Base-by-base conservation (phyloP, 2,329 filamentous ascomycete species). In the Fusarium compactum region DNA sequence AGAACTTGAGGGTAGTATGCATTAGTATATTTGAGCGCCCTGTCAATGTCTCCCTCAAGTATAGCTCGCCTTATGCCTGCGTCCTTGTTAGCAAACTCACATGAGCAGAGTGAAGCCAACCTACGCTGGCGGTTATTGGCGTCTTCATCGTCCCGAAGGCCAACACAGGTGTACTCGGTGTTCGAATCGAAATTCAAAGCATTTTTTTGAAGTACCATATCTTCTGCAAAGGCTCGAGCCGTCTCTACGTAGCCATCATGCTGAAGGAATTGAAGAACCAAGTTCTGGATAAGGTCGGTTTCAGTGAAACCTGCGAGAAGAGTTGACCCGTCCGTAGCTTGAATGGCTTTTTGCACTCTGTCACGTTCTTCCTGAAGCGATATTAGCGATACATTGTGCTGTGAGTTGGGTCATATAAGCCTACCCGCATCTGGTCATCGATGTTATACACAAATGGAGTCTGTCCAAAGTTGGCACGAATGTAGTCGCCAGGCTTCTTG, bases 161-260 rank as follows among this genome's bases (percentile, higher is more conserved):
- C 90, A 67, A 92, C 86, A 48, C 84, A 74, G 83, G 85, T 65
- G 88, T 82, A n/a, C 83, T 79, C 30, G 84, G 78, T 50, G 24
- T 80, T 79, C 40, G 87, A 80, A 58, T 89, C 87, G 45, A 88
- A 84, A 67, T 87, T 87, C 59, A 97, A 81, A 11, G 92, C 90
- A 74, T 87, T 84, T 74, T 92, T 91, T 78, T 97, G 93, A 18
- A 87, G 83, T 57, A 89, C 87, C 27, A 97, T 89, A 76, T 98
- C 95, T 73, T 91, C 86, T 6, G 92, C 90, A 83, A 99, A 98
- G 1, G 93, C 94, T 69, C 91, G 89, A 11, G 95, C 95, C 1
- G 95, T 97, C 72, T 98, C 95, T 10, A 98, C 91, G 73, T 98
- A 98, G 63, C 96, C 96, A 75, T 98, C 96, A 74, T 98, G 95